phyloP scores from a whole-genome alignment of 352 stramenopile species.

The Phytophthora sansomeana region DNA sequence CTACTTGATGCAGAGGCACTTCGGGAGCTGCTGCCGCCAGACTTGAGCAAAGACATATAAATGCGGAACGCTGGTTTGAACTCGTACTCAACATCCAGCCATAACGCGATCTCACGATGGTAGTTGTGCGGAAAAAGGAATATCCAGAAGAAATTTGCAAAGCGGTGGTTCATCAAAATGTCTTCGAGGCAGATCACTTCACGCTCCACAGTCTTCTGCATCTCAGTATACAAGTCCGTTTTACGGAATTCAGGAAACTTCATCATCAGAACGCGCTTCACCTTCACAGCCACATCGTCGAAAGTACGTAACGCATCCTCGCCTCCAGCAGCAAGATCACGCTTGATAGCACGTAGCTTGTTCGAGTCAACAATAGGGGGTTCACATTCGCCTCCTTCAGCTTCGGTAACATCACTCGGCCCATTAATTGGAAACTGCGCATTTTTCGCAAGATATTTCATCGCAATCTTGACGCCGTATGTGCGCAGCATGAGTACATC shows the following conservation, averaged over 20 bases:
- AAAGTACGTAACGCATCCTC: conserved; percentile 87
- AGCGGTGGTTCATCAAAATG: conserved; percentile 89
- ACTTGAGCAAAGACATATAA: conserved; percentile 75
- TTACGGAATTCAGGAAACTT: conserved; percentile 84
- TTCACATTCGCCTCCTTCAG: conserved; percentile 34
- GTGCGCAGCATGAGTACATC: conserved; percentile 85
- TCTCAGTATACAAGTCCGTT: conserved; percentile 82
- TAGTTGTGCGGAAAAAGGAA: conserved; percentile 91
- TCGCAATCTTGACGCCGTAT: conserved; percentile 88
- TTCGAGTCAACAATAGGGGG: conserved; percentile 62
- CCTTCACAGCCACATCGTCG: conserved; percentile 74
- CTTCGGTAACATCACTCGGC: conserved; percentile 4
- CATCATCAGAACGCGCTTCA: conserved; percentile 84
- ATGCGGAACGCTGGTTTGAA: conserved; percentile 85
- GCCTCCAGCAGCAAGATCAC: conserved; percentile 75
- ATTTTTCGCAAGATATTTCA: conserved; percentile 83
- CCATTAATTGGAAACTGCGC: conserved; percentile 85
- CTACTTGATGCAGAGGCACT: conserved; percentile 20
- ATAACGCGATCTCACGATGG: conserved; percentile 85
- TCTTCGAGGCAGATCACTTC: conserved; percentile 87
- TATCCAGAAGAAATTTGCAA: conserved; percentile 91
- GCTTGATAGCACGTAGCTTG: conserved; percentile 77
- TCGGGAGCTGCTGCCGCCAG: conserved; percentile 36
- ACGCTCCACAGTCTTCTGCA: conserved; percentile 80
- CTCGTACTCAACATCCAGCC: conserved; percentile 89